Conservation (phyloP, 345 rosid species). For the Citrus sinensis region DNA sequence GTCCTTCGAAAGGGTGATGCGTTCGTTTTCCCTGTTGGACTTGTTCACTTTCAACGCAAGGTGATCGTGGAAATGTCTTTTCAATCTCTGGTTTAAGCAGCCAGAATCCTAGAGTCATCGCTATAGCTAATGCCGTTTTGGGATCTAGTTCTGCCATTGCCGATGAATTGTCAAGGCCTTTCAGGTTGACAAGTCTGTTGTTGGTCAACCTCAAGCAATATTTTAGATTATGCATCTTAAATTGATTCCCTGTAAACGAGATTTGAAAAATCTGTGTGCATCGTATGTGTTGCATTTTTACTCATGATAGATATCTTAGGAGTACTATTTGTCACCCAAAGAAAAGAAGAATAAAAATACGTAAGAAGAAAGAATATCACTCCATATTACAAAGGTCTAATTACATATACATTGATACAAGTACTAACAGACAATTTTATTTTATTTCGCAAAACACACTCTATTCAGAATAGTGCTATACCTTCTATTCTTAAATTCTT, state of each 20-base stretch:
- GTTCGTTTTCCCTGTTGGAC: slow-evolving; percentile 24
- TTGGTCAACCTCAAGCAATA: not conserved
- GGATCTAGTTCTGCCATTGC: slow-evolving; percentile 18
- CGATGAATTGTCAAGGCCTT: slow-evolving; percentile 25
- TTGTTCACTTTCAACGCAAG: slow-evolving; percentile 23
- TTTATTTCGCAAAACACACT: not conserved
- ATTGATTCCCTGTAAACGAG: not conserved
- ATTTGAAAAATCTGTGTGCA: no score
- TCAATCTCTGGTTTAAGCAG: slow-evolving; percentile 15
- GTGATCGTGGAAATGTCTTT: slow-evolving; percentile 8
- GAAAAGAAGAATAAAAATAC: not conserved
- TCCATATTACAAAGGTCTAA: not conserved
- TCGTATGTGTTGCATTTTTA: not conserved
- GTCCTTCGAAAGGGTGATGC: slow-evolving; percentile 21
- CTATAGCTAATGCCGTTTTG: slow-evolving; percentile 19
- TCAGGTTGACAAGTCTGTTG: slow-evolving; percentile 16
- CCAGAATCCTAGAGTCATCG: slow-evolving; percentile 22
- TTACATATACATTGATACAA: not conserved
- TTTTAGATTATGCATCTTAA: not conserved
- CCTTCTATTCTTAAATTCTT: not conserved
- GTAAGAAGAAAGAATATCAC: not conserved
- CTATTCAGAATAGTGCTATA: not conserved
- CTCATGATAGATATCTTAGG: not conserved
- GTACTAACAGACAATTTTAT: not conserved
- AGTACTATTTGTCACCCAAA: not conserved